Conservation (phyloP, 208 protist species). For the Leishmania mexicana region DNA sequence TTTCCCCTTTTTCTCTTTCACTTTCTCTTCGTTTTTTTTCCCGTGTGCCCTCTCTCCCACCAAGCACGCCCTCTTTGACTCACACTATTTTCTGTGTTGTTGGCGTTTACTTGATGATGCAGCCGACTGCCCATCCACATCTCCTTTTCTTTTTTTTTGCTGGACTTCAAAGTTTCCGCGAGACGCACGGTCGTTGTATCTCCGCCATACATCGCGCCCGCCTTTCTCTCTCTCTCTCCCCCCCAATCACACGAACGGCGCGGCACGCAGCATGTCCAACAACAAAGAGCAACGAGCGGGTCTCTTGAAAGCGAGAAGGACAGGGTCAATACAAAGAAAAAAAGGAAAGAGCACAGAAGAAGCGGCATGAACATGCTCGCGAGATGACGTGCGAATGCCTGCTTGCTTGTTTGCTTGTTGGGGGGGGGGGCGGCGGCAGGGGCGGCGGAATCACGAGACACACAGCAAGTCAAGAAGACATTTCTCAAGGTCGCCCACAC, state of each 20-base stretch:
- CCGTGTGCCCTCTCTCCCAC: background rate
- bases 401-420: too few species aligned
- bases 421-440: too few species aligned
- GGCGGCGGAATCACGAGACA: too few species aligned
- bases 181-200: background rate
- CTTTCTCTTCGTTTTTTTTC: too few species aligned
- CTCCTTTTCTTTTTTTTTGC: background rate
- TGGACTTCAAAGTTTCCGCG: too few species aligned
- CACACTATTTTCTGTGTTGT: too few species aligned
- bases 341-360: background rate
- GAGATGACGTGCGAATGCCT: background rate
- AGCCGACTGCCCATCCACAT: background rate
- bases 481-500: too few species aligned
- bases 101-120: background rate
- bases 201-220: background rate
- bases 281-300: background rate
- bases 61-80: background rate
- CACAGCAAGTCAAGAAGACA: too few species aligned
- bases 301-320: background rate
- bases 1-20: too few species aligned
- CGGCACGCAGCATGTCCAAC: background rate
- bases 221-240: too few species aligned
- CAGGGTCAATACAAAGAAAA: background rate
- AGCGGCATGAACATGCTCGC: background rate
- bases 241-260: background rate